Conservation (phyloP, 805 yeast species). For the Saccharomyces jurei region DNA sequence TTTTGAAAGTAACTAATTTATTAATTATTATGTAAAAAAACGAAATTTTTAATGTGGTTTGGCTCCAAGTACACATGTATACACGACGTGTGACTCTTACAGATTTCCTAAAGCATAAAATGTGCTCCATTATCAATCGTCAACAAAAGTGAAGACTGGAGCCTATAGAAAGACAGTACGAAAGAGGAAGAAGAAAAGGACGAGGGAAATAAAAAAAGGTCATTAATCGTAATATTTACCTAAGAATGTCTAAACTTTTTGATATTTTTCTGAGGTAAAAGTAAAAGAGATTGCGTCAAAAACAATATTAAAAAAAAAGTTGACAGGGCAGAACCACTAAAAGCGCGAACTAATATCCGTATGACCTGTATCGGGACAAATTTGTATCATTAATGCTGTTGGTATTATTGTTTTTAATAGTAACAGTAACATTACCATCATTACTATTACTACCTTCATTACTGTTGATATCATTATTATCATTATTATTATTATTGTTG, state of each 20-base stretch:
- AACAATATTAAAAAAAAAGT: neutral
- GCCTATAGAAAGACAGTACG: neutral
- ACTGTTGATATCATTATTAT: neutral
- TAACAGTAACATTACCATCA: conserved; percentile 5
- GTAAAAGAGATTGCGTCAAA: neutral
- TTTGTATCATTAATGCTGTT: neutral
- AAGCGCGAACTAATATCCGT: neutral
- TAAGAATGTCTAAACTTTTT: neutral
- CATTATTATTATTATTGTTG: too few species aligned
- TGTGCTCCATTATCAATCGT: neutral
- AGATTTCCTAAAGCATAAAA: neutral
- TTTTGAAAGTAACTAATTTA: neutral
- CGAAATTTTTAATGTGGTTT: neutral
- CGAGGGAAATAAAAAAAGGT: neutral
- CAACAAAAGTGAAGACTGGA: neutral
- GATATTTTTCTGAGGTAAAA: neutral
- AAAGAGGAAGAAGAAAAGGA: neutral
- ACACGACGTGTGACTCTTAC: neutral
- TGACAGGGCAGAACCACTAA: neutral
- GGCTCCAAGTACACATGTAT: neutral
- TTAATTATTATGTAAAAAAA: neutral
- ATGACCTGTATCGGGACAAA: neutral
- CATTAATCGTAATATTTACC: neutral
- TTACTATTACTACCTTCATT: neutral
- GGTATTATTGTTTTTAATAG: too few species aligned